Evolutionary conservation across 345 rosid genomes (phyloP).

Genomic region (Linum lewisii): DNA sequence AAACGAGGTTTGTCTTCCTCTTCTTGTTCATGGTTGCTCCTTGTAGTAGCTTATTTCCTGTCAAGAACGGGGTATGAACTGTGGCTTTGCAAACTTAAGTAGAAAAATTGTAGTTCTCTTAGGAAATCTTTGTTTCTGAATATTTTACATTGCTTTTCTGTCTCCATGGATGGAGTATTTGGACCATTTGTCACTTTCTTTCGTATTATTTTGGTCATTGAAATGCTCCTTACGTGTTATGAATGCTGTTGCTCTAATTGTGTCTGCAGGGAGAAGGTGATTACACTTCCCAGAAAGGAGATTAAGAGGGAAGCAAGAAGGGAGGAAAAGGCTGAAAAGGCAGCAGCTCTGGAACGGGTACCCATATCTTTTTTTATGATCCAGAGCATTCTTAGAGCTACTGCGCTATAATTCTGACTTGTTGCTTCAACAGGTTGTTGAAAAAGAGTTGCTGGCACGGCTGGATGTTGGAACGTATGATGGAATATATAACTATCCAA

Average conservation of each 20-base stretch:
- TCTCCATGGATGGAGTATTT: not conserved
- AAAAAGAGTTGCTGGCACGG: slow-evolving; percentile 74
- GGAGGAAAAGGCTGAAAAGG: slow-evolving; percentile 75
- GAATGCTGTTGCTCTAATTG: not conserved
- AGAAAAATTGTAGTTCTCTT: no score
- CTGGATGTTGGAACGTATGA: slow-evolving; percentile 57
- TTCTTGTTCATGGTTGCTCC: not conserved
- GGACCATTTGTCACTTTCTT: not conserved
- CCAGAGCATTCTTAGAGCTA: not conserved
- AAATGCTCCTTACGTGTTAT: not conserved
- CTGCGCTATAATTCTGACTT: not conserved
- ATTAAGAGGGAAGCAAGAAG: slow-evolving; percentile 63
- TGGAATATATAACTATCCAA: slow-evolving; percentile 64
- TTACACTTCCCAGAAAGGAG: slow-evolving; percentile 60
- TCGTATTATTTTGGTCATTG: not conserved
- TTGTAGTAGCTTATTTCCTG: not conserved
- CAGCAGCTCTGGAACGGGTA: slow-evolving; percentile 84
- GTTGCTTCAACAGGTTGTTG: slow-evolving; percentile 54
- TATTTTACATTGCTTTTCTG: no score
- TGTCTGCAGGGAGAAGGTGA: slow-evolving; percentile 49
- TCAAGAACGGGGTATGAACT: no score
- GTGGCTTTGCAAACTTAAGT: not conserved
- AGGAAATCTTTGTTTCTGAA: no score
- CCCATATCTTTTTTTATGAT: not conserved
- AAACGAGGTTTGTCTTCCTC: slow-evolving; percentile 50